Evolutionary conservation across 2,329 filamentous ascomycete species (phyloP).

Genomic region (Neonectria magnoliae): DNA sequence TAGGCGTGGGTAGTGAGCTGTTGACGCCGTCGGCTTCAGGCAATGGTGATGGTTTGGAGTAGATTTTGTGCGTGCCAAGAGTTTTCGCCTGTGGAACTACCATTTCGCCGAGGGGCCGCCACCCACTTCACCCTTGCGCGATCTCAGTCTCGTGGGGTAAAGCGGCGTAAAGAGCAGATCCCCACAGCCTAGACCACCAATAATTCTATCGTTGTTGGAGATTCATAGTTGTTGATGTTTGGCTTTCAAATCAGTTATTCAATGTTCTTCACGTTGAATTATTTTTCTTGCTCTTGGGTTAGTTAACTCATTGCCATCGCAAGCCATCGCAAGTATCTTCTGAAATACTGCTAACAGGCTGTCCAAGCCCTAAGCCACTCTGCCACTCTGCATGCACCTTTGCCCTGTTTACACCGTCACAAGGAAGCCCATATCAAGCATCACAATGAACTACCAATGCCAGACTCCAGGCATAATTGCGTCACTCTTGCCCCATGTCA

Average conservation of each 20-base stretch:
- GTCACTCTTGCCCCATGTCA: not conserved
- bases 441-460: not conserved
- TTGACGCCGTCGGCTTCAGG: slow-evolving; percentile 49
- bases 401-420: not conserved
- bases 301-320: not conserved
- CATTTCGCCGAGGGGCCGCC: slow-evolving; percentile 47
- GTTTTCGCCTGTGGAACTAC: slow-evolving; percentile 54
- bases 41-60: slow-evolving; percentile 50
- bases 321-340: not conserved
- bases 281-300: not conserved
- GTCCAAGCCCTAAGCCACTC: slow-evolving; percentile 9
- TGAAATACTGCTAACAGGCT: not conserved
- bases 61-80: slow-evolving; percentile 59
- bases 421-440: too few species aligned
- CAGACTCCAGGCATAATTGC: not conserved
- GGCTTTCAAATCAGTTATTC: not conserved
- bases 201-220: not conserved
- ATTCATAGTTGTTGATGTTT: not conserved
- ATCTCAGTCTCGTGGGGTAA: slow-evolving; percentile 41
- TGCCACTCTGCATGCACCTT: not conserved
- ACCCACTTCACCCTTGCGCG: slow-evolving; percentile 29
- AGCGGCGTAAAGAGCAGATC: slow-evolving; percentile 13
- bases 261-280: not conserved
- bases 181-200: slow-evolving; percentile 5
- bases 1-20: slow-evolving; percentile 48